Conservation (phyloP, 345 rosid genomes). For the Clarkia xantiana region DNA sequence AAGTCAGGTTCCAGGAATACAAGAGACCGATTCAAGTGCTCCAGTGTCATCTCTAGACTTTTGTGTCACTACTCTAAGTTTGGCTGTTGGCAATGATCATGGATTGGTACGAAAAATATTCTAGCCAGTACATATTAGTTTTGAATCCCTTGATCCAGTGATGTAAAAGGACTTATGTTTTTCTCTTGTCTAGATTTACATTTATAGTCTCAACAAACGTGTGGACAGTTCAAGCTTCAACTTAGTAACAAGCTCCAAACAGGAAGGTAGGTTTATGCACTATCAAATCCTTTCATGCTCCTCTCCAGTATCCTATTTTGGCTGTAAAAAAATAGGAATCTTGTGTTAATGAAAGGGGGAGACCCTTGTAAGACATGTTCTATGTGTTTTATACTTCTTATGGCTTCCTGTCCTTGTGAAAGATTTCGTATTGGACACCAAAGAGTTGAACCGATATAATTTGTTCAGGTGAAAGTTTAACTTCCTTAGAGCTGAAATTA, state of each 20-base stretch:
- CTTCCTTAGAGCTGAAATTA: neutral
- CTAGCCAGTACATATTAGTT: slow-evolving; percentile 2
- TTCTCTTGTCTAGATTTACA: slow-evolving; percentile 27
- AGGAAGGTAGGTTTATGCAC: slow-evolving; percentile 30
- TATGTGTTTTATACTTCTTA: too few relatives aligned
- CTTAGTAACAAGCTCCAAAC: slow-evolving; percentile 24
- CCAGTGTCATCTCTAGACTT: slow-evolving; percentile 38
- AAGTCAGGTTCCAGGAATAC: slow-evolving; percentile 32
- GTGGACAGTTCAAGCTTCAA: slow-evolving; percentile 18
- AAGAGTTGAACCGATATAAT: neutral
- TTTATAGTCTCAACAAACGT: slow-evolving; percentile 29
- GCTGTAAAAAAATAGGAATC: too few relatives aligned
- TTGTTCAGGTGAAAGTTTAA: neutral
- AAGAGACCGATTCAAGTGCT: slow-evolving; percentile 21
- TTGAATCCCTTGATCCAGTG: neutral
- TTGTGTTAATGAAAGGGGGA: too few relatives aligned
- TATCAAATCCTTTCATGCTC: neutral
- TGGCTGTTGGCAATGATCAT: slow-evolving; percentile 49
- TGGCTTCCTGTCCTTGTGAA: too few relatives aligned
- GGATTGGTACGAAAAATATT: slow-evolving; percentile 44
- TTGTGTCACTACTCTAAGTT: slow-evolving; percentile 29
- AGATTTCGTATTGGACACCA: too few relatives aligned
- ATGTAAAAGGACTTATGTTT: slow-evolving; percentile 6
- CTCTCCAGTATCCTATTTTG: too few relatives aligned
- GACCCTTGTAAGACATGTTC: too few relatives aligned